Conservation (phyloP, 495 filamentous ascomycete species). For the Terfezia boudieri region DNA sequence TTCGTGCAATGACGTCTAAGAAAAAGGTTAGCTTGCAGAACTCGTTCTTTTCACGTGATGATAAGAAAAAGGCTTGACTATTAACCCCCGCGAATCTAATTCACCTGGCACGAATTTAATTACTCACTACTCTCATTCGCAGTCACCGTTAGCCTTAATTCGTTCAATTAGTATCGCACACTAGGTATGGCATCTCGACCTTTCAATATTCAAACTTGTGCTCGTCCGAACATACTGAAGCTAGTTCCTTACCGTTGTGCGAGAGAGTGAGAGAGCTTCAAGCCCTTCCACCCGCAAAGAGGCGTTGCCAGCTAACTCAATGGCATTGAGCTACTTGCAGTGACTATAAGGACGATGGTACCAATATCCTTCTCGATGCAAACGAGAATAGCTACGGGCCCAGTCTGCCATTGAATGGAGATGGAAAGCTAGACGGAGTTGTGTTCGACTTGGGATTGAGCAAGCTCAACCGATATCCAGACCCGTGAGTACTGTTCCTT, state of each 20-base stretch:
- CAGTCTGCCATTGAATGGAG: constrained; percentile 25
- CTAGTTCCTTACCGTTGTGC: constrained; percentile 52
- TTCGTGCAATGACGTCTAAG: too few species aligned
- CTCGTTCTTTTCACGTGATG: too few species aligned
- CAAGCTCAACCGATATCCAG: constrained; percentile 80
- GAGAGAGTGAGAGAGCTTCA: constrained; percentile 19
- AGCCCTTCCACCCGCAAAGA: background rate
- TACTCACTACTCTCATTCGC: too few species aligned
- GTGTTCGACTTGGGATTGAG: constrained; percentile 39
- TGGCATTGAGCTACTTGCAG: background rate
- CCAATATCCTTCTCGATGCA: constrained; percentile 86
- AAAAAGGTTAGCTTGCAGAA: too few species aligned
- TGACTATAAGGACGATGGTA: constrained; percentile 95
- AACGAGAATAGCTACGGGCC: constrained; percentile 96
- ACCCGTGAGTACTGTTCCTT: constrained; percentile 38
- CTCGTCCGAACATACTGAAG: constrained; percentile 59
- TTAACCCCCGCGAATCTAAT: too few species aligned
- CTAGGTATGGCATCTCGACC: constrained; percentile 6
- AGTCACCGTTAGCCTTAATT: too few species aligned
- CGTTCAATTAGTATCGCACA: too few species aligned
- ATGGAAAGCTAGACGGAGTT: constrained; percentile 8
- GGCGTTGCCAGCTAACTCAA: background rate
- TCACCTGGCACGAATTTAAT: too few species aligned
- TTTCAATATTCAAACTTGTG: constrained; percentile 62
- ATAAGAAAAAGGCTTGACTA: too few species aligned